Conservation (phyloP, 2,329 filamentous ascomycete species). For the Atkinsonella texensis region DNA sequence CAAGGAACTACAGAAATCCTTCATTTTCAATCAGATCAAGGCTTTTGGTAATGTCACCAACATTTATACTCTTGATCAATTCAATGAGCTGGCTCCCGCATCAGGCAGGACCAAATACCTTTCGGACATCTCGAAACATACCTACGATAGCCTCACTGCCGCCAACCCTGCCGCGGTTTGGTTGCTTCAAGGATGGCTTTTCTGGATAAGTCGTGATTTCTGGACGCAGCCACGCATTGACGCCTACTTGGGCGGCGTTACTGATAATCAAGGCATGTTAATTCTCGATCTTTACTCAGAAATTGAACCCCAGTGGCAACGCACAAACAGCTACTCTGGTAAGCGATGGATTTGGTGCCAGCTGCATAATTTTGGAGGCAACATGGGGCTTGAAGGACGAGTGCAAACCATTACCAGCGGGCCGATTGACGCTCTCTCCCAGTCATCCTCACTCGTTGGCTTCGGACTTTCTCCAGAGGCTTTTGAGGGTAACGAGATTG, state of each 20-base stretch:
- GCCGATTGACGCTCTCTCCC: conserved; percentile 29
- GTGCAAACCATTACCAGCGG: conserved; percentile 35
- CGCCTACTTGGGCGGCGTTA: conserved; percentile 35
- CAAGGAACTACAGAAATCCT: conserved; percentile 29
- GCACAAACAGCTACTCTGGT: conserved; percentile 36
- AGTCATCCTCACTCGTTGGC: conserved; percentile 30
- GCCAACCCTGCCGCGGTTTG: conserved; percentile 36
- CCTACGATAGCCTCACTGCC: conserved; percentile 33
- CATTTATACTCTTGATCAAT: conserved; percentile 40
- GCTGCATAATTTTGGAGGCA: conserved; percentile 37
- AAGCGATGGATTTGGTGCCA: conserved; percentile 44
- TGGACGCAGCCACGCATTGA: conserved; percentile 33
- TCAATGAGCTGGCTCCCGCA: conserved; percentile 37
- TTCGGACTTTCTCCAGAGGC: conserved; percentile 37
- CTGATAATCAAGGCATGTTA: conserved; percentile 31
- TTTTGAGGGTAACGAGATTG: conserved; percentile 40
- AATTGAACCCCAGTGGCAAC: conserved; percentile 35
- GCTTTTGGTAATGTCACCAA: conserved; percentile 35
- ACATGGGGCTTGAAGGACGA: conserved; percentile 37
- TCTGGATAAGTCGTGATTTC: conserved; percentile 29
- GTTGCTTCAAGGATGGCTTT: conserved; percentile 41
- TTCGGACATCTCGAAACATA: conserved; percentile 17
- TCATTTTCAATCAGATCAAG: conserved; percentile 32
- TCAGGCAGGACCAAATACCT: conserved; percentile 33
- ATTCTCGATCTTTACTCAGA: conserved; percentile 40